Percentiles rank a stretch among this genome's conserved stretches.
phyloP scores from a whole-genome alignment of 83 land plant genomes.

The Thuja plicata region DNA sequence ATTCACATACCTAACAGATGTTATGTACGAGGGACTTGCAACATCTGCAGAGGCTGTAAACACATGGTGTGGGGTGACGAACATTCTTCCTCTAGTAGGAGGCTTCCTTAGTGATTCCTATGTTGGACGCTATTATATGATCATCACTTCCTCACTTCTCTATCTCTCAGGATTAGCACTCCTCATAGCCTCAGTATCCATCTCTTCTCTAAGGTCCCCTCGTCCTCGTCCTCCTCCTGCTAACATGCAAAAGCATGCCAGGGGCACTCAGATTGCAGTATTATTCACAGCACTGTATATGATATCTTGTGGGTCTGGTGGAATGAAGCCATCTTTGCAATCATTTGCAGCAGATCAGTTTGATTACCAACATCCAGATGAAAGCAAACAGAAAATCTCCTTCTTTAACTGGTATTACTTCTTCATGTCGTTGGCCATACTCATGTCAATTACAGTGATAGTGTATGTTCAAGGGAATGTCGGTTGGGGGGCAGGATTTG shows the following conservation, averaged over 20 bases:
- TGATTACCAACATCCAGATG: slow-evolving; percentile 31
- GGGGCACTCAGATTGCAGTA: slow-evolving; percentile 3
- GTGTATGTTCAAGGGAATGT: slow-evolving; percentile 34
- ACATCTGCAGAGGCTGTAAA: background rate
- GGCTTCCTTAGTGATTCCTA: background rate
- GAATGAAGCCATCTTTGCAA: slow-evolving; percentile 25
- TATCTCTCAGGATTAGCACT: slow-evolving; percentile 21
- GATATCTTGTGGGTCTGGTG: slow-evolving; percentile 36
- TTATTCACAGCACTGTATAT: slow-evolving; percentile 23
- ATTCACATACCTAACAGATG: background rate
- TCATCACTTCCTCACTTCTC: background rate
- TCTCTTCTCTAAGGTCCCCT: slow-evolving; percentile 19
- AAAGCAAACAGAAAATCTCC: slow-evolving; percentile 19
- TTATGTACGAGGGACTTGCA: background rate
- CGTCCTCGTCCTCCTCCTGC: no score
- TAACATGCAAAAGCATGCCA: background rate
- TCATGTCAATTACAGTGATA: slow-evolving; percentile 25
- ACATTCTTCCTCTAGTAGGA: background rate
- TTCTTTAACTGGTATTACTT: slow-evolving; percentile 47
- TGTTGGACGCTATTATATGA: background rate
- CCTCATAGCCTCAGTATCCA: slow-evolving; percentile 19
- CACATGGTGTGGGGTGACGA: background rate
- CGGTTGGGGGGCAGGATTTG: slow-evolving; percentile 34
- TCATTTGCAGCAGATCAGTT: slow-evolving; percentile 49
- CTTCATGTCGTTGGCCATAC: slow-evolving; percentile 23